Evolutionary conservation across 75 land plant genomes (phyloP).

Genomic region (Ceratopteris richardii): DNA sequence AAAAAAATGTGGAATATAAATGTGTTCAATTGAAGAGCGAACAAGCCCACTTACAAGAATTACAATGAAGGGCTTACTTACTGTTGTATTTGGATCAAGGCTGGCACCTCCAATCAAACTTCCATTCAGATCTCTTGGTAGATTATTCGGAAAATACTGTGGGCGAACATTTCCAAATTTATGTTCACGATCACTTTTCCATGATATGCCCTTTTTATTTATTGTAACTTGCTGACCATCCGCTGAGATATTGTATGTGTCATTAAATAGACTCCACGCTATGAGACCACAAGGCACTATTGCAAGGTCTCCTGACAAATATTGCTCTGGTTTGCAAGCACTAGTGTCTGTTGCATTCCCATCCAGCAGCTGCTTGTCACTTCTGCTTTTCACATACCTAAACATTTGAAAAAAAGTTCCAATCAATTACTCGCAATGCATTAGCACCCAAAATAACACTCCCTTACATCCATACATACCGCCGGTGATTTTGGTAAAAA

Average conservation of each 20-base stretch:
- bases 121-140: conserved; percentile 8
- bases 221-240: conserved; percentile 17
- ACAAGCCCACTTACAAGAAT: not conserved
- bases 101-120: conserved; percentile 38
- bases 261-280: conserved; percentile 94
- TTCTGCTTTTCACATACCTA: conserved; percentile 58
- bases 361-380: conserved; percentile 26
- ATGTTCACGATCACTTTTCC: conserved; percentile 73
- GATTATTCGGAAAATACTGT: conserved; percentile 33
- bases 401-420: not conserved
- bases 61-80: no score
- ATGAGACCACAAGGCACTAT: conserved; percentile 89
- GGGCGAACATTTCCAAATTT: conserved; percentile 60
- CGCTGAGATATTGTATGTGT: conserved; percentile 50
- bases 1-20: not conserved
- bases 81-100: conserved; percentile 23
- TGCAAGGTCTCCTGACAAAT: conserved; percentile 4
- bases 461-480: conserved; percentile 30
- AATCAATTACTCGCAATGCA: not conserved
- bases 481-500: conserved; percentile 72
- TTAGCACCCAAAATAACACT: not conserved
- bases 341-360: conserved; percentile 7
- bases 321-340: conserved; percentile 36
- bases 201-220: conserved; percentile 64
- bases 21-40: not conserved